Conservation (phyloP, 2,329 filamentous ascomycete genomes). For the Ophiobolus disseminans region DNA sequence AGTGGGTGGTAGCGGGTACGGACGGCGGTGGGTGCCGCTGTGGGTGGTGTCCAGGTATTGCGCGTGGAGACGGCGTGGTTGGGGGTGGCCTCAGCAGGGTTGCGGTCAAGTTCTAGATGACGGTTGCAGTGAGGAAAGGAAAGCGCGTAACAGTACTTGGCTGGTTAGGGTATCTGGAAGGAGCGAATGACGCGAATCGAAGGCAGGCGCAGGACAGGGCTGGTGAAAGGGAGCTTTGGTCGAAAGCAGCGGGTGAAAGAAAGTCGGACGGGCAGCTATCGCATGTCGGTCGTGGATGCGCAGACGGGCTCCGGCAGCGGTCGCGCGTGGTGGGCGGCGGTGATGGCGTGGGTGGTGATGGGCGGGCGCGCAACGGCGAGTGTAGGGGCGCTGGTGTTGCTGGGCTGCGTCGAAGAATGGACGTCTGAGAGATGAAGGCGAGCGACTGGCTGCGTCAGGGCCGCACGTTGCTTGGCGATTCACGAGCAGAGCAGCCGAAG, state of each 20-base stretch:
- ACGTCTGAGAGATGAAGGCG: conserved; percentile 12
- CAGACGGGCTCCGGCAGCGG: conserved; percentile 12
- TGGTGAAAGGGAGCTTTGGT: conserved; percentile 18
- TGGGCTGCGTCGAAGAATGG: conserved; percentile 14
- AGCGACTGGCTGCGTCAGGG: conserved; percentile 1
- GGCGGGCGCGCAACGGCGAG: conserved; percentile 10
- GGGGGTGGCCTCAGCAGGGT: conserved; percentile 4
- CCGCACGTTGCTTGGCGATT: neutral
- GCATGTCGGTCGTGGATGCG: conserved; percentile 14
- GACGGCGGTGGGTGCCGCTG: neutral
- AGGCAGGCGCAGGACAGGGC: conserved; percentile 5
- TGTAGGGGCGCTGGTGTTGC: conserved; percentile 13
- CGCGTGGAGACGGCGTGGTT: neutral
- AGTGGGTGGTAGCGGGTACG: no score
- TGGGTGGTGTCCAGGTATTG: neutral
- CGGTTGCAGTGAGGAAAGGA: conserved; percentile 1
- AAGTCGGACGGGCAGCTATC: conserved; percentile 10
- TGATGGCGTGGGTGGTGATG: conserved; percentile 3
- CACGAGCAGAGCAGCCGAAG: neutral
- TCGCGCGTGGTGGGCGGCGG: conserved; percentile 15
- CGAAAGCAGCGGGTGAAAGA: conserved; percentile 16
- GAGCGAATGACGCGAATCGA: conserved; percentile 10
- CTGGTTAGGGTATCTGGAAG: neutral
- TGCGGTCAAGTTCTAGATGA: neutral
- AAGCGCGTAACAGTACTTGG: neutral